These are phyloP conservation scores for Trifolium repens DNA, from an alignment of 306 rosid species.

Conservation along the genomic window DNA sequence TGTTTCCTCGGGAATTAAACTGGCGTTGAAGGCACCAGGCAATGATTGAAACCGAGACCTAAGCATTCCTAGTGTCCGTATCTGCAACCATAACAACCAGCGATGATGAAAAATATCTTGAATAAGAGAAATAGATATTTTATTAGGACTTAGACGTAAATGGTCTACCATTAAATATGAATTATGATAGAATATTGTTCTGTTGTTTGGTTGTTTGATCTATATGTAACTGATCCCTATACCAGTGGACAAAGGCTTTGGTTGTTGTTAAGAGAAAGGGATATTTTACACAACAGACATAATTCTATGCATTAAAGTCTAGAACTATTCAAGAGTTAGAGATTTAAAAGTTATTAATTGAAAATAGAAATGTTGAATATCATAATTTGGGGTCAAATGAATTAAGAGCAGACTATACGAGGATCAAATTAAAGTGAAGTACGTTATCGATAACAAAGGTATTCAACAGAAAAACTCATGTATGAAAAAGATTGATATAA, in stretches of 20 bases:
- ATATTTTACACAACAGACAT: slow-evolving; percentile 19
- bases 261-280: slow-evolving; percentile 5
- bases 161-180: neutral
- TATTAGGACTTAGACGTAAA: neutral
- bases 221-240: neutral
- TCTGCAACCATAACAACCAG: slow-evolving; percentile 61
- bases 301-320: neutral
- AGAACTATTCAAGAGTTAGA: neutral
- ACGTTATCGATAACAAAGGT: neutral
- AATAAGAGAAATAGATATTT: neutral
- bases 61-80: slow-evolving; percentile 97
- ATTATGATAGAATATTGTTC: neutral
- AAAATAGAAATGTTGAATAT: neutral
- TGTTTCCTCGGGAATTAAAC: slow-evolving; percentile 81
- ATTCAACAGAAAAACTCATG: neutral
- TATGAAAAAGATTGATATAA: neutral
- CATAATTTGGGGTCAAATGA: neutral
- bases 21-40: slow-evolving; percentile 89
- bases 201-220: neutral
- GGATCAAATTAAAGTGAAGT: neutral
- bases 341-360: neutral
- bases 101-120: slow-evolving; percentile 5
- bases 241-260: neutral
- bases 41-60: slow-evolving; percentile 90
- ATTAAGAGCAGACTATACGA: slow-evolving; percentile 1